Conservation (phyloP, 116 monocot genomes). For the Zostera marina region DNA sequence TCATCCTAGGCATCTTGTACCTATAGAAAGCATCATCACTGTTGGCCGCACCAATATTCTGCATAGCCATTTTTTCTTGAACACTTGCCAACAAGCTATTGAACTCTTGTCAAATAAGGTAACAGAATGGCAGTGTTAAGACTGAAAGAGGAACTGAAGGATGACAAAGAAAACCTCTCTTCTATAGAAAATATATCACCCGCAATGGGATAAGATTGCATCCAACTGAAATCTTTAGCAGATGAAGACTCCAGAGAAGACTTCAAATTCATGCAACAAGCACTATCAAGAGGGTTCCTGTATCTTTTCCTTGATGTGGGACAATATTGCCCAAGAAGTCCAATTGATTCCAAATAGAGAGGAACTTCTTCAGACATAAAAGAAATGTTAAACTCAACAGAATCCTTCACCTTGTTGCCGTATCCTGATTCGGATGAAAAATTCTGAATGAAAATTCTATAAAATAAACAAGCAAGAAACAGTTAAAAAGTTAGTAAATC, state of each 20-base stretch:
- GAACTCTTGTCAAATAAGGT: background rate
- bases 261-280: constrained; percentile 17
- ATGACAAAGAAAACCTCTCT: background rate
- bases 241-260: constrained; percentile 2
- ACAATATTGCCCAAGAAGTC: constrained; percentile 36
- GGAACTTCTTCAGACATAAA: constrained; percentile 53
- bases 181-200: background rate
- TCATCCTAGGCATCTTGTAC: constrained; percentile 33
- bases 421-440: background rate
- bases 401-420: constrained; percentile 20
- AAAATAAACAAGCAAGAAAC: background rate
- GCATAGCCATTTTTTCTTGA: constrained; percentile 17
- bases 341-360: constrained; percentile 34
- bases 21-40: constrained; percentile 32
- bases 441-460: background rate
- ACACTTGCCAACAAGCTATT: background rate
- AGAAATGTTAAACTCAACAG: constrained; percentile 16
- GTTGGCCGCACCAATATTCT: constrained; percentile 29
- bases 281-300: constrained; percentile 7
- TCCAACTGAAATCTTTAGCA: constrained; percentile 3
- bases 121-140: background rate
- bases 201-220: constrained; percentile 7
- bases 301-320: constrained; percentile 24
- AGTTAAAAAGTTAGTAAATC: background rate
- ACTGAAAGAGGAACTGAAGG: background rate